Evolutionary conservation across 176 grass and related monocot species (phyloP), one percentile per base, ranked within the genome.

Genomic region (Cocos nucifera): DNA sequence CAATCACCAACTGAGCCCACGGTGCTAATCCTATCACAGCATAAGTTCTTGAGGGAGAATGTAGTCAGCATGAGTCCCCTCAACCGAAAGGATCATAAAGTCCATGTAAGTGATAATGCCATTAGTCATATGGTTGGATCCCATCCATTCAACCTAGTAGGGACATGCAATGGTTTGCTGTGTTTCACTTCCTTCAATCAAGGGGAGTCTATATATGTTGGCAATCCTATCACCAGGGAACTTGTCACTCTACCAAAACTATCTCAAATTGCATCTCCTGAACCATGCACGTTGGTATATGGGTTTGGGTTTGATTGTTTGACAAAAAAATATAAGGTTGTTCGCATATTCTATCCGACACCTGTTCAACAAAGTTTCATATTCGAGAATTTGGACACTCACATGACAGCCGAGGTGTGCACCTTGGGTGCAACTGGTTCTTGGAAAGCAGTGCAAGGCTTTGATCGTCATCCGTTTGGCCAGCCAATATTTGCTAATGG

Each of bases 281-380:
- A 21, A 22, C 32, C 16, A 2, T 1, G 14, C 4, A 63, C 60
- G 7, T 5, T 30, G 28, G 22, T 26, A 29, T 63, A 63, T 49
- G 60, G 60, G 19, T 63, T 63, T 63, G 60, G 60, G 24, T 63
- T 63, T 22, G 30, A 63, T 63, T 23, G 32, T 49, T 10, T 19
- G 5, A 48, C 60, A 14, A 12, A 49, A 35, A 63, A 19, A 63
- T 63, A 63, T 49, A 49, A 63, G 49, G 60, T 63, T 49, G 32
- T 63, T 49, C 9, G 32, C 20, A 19, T 63, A 22, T 49, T 19
- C 5, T 49, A 63, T 63, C 21, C 32, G 2, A 49, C 12, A 19
- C 10, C 5, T 3, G 4, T 15, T 19, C n/a, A n/a, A 3, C 1
- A 63, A 49, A 19, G 60, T 49, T 49, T 49, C 28, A 30, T 4